phyloP scores from a whole-genome alignment of 768 basidiomycete genomes.

The Favolaschia claudopus region DNA sequence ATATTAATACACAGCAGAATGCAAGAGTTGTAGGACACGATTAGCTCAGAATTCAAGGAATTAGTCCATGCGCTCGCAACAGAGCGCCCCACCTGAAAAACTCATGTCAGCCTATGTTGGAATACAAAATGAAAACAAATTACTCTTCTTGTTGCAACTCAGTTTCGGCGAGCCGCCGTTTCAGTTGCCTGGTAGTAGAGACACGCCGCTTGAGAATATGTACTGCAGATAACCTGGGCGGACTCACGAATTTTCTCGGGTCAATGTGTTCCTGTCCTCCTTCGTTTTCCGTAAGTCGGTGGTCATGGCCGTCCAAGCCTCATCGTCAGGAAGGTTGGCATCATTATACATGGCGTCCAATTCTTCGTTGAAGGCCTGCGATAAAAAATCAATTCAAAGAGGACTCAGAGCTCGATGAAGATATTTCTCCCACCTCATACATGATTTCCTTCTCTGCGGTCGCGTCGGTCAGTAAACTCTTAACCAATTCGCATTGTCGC shows the following conservation, averaged over 20 bases:
- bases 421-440: constrained; percentile 77
- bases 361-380: constrained; percentile 92
- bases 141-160: constrained; percentile 86
- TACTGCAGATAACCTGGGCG: not conserved
- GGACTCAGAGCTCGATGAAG: not conserved
- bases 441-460: constrained; percentile 92
- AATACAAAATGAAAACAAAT: constrained; percentile 38
- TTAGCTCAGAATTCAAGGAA: too few species aligned
- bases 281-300: constrained; percentile 78
- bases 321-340: constrained; percentile 78
- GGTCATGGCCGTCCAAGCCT: constrained; percentile 84
- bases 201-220: constrained; percentile 4
- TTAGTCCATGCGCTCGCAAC: constrained; percentile 57
- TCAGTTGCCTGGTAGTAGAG: constrained; percentile 78
- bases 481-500: constrained; percentile 81
- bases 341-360: constrained; percentile 92
- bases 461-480: constrained; percentile 76
- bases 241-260: constrained; percentile 83
- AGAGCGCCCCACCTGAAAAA: constrained; percentile 69
- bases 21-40: constrained; percentile 27
- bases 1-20: not conserved
- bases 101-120: constrained; percentile 22
- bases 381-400: not conserved
- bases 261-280: constrained; percentile 73
- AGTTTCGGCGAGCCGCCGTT: constrained; percentile 70